phyloP scores from a whole-genome alignment of 768 basidiomycete genomes.

The Tulasnella sp. region DNA sequence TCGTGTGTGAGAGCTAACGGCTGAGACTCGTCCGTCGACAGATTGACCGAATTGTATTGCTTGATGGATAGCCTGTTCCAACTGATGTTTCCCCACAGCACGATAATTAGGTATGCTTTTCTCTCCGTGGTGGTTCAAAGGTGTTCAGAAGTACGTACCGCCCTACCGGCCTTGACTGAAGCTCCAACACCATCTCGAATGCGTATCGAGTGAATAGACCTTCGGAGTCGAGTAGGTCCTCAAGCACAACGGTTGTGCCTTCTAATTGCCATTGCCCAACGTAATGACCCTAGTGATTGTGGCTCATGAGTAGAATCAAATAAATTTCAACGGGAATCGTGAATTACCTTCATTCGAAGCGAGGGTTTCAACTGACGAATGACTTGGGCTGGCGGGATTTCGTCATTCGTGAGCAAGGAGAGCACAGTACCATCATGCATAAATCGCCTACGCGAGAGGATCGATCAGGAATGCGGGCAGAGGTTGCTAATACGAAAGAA shows the following conservation, averaged over 20 bases:
- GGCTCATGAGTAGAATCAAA: conserved; percentile 9
- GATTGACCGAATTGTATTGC: conserved; percentile 61
- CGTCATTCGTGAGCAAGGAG: conserved; percentile 75
- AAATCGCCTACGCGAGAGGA: conserved; percentile 58
- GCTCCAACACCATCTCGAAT: conserved; percentile 60
- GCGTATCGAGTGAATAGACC: conserved; percentile 41
- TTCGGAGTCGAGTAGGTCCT: conserved; percentile 52
- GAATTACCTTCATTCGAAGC: conserved; percentile 60
- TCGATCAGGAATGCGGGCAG: conserved; percentile 32
- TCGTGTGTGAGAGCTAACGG: conserved; percentile 71
- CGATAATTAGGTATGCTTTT: too few relatives aligned
- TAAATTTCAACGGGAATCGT: background rate
- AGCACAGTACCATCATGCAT: conserved; percentile 78
- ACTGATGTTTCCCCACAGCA: conserved; percentile 16
- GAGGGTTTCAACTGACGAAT: conserved; percentile 67
- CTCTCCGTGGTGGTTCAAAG: too few relatives aligned
- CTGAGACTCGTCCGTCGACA: conserved; percentile 60
- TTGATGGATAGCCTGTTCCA: conserved; percentile 56
- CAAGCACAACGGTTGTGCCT: conserved; percentile 48
- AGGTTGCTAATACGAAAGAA: conserved; percentile 67
- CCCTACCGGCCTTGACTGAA: conserved; percentile 70
- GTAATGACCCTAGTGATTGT: conserved; percentile 46
- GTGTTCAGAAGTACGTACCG: conserved; percentile 56
- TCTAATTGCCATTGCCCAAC: conserved; percentile 63
- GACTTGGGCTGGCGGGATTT: conserved; percentile 52